Percentiles rank a stretch among this genome's conserved stretches.
phyloP scores from a whole-genome alignment of 495 filamentous ascomycete genomes.

The Filosporella fistucella region DNA sequence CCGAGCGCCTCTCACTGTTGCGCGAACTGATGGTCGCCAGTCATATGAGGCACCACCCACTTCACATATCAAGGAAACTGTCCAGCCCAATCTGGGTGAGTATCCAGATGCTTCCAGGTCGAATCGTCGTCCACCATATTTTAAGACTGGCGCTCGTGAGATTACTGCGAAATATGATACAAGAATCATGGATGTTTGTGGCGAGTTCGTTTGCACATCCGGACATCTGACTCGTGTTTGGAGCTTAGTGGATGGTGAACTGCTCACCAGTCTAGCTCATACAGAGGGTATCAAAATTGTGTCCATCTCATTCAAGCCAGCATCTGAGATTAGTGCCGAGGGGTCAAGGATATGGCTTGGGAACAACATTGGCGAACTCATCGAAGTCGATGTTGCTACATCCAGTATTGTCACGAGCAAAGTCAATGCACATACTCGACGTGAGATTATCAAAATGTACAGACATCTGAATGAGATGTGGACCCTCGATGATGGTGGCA shows the following conservation, averaged over 20 bases:
- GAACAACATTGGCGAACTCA: constrained; percentile 77
- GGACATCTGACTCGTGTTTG: constrained; percentile 82
- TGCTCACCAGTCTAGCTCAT: constrained; percentile 74
- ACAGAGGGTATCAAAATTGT: constrained; percentile 74
- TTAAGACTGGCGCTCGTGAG: constrained; percentile 62
- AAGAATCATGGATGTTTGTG: constrained; percentile 79
- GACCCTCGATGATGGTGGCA: constrained; percentile 89
- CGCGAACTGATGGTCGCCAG: neutral
- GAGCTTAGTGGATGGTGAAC: constrained; percentile 76
- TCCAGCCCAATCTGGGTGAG: constrained; percentile 34
- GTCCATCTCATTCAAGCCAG: constrained; percentile 81
- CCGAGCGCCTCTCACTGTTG: constrained; percentile 12
- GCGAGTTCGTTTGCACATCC: constrained; percentile 79
- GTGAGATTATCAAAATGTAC: constrained; percentile 82
- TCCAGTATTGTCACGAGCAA: constrained; percentile 63
- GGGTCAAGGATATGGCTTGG: constrained; percentile 87
- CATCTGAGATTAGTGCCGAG: constrained; percentile 67
- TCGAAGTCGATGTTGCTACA: constrained; percentile 76
- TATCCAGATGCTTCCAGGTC: constrained; percentile 83
- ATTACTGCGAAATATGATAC: constrained; percentile 83
- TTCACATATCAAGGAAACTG: constrained; percentile 10
- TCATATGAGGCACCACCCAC: constrained; percentile 12
- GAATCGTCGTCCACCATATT: constrained; percentile 76
- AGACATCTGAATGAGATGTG: constrained; percentile 87
- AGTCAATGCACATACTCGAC: constrained; percentile 67